Conservation (phyloP, 768 basidiomycete genomes). For the Hygrophoropsis aurantiaca region DNA sequence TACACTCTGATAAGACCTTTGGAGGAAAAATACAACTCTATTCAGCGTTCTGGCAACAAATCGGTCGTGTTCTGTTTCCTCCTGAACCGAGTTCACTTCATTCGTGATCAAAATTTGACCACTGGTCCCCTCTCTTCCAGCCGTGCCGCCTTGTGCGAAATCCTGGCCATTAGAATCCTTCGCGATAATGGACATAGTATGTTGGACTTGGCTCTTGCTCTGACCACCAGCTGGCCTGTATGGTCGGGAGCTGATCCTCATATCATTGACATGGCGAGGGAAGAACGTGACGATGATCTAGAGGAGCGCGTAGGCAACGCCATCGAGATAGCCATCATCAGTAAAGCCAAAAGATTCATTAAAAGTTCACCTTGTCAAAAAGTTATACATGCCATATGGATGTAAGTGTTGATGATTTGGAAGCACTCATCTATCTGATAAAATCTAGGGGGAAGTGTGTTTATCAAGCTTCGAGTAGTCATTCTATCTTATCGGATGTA, state of each 20-base stretch:
- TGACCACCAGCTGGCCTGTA: slow-evolving; percentile 81
- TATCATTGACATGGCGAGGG: slow-evolving; percentile 55
- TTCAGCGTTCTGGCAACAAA: slow-evolving; percentile 75
- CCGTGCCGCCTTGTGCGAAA: slow-evolving; percentile 84
- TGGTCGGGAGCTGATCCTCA: slow-evolving; percentile 71
- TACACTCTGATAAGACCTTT: slow-evolving; percentile 89
- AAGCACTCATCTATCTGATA: slow-evolving; percentile 14
- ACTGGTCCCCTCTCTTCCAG: slow-evolving; percentile 69
- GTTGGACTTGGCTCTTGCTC: slow-evolving; percentile 65
- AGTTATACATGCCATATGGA: slow-evolving; percentile 84
- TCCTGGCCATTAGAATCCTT: slow-evolving; percentile 79
- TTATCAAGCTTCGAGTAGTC: slow-evolving; percentile 84
- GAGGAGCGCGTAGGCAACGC: slow-evolving; percentile 87
- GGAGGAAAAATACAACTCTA: slow-evolving; percentile 77
- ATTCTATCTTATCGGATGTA: slow-evolving; percentile 89
- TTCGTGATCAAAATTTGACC: slow-evolving; percentile 72
- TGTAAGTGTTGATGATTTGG: slow-evolving; percentile 39
- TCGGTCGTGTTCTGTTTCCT: slow-evolving; percentile 87
- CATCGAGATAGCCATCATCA: slow-evolving; percentile 88
- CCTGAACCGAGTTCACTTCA: slow-evolving; percentile 83
- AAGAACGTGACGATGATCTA: slow-evolving; percentile 67
- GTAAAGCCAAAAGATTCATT: slow-evolving; percentile 86
- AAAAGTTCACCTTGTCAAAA: slow-evolving; percentile 87
- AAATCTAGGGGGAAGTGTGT: slow-evolving; percentile 79
- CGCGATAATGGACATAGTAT: slow-evolving; percentile 68